Evolutionary conservation across 371 early-diverging fungal genomes (phyloP).

Genomic region (Dichotomocladium elegans): DNA sequence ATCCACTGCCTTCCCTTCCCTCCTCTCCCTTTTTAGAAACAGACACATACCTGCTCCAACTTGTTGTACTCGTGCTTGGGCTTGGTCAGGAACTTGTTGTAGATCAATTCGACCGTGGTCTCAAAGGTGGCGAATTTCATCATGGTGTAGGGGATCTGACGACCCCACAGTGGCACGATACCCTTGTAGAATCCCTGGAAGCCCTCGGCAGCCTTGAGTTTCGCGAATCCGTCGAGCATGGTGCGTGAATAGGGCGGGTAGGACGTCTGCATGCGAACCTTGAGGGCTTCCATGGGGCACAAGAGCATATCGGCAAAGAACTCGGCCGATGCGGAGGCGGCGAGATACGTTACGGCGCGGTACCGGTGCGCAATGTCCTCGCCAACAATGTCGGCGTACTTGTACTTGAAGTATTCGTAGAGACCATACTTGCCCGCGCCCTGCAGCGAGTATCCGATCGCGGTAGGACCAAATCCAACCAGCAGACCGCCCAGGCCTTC

Average conservation of each 20-base stretch:
- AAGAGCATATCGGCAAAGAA: constrained; percentile 82
- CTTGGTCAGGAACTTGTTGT: constrained; percentile 58
- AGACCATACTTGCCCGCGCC: constrained; percentile 88
- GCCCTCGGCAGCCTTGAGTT: constrained; percentile 59
- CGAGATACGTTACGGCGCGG: constrained; percentile 69
- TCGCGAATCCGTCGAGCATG: constrained; percentile 60
- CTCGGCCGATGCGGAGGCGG: constrained; percentile 85
- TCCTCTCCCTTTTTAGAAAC: neutral
- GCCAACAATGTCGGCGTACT: constrained; percentile 62
- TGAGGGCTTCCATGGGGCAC: constrained; percentile 80
- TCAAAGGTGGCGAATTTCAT: constrained; percentile 93
- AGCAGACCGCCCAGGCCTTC: constrained; percentile 73
- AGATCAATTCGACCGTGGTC: constrained; percentile 70
- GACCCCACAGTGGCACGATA: constrained; percentile 77
- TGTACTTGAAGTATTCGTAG: constrained; percentile 83
- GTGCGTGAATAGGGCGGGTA: constrained; percentile 61
- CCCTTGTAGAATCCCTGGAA: constrained; percentile 70
- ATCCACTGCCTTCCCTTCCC: neutral
- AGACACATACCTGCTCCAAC: constrained; percentile 50
- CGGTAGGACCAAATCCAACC: constrained; percentile 79
- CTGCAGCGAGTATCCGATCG: constrained; percentile 84
- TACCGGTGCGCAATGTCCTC: constrained; percentile 73
- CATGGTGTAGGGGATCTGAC: constrained; percentile 94
- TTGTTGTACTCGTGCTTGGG: constrained; percentile 77
- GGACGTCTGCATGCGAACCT: constrained; percentile 75